A percentile compares a stretch with the other conserved stretches of the same genome.
Evolutionary conservation across 768 basidiomycete species (phyloP).

Genomic region (Tulasnella sp.): DNA sequence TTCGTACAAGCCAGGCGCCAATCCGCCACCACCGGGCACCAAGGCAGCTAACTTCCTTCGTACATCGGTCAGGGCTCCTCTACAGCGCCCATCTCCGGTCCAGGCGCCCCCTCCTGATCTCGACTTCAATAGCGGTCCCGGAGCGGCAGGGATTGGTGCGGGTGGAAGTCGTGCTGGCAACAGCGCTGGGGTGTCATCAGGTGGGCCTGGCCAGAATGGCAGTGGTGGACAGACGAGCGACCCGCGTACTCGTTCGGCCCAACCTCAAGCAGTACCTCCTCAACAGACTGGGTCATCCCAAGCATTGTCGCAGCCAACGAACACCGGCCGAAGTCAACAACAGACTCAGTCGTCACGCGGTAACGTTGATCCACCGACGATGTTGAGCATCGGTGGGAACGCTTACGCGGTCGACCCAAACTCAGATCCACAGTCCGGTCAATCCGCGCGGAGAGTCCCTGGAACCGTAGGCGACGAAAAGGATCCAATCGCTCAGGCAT

Average conservation of each 20-base stretch:
- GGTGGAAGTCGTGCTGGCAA: conserved; percentile 24
- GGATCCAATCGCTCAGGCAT: conserved; percentile 32
- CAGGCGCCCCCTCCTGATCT: conserved; percentile 35
- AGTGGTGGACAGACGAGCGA: not conserved
- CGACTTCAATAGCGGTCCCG: conserved; percentile 27
- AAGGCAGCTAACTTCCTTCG: conserved; percentile 47
- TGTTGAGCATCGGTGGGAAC: conserved; percentile 56
- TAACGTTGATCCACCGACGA: conserved; percentile 42
- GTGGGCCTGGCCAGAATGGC: not conserved
- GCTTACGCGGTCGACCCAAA: conserved; percentile 55
- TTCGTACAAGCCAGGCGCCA: conserved; percentile 46
- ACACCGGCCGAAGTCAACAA: not conserved
- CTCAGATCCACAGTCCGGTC: conserved; percentile 49
- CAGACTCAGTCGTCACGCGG: not conserved
- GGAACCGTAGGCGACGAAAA: conserved; percentile 26
- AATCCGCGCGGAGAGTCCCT: not conserved
- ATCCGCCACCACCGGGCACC: conserved; percentile 41
- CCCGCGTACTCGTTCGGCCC: not conserved
- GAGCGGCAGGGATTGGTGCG: conserved; percentile 63
- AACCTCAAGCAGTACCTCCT: not conserved
- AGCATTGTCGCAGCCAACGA: not conserved
- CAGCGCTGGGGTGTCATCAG: not conserved
- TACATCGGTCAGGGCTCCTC: conserved; percentile 28
- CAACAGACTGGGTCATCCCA: not conserved
- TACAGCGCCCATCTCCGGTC: conserved; percentile 25